These are phyloP conservation scores for Picochlorum sp. DNA, from an alignment of 139 green algal species.

Conservation along the genomic window DNA sequence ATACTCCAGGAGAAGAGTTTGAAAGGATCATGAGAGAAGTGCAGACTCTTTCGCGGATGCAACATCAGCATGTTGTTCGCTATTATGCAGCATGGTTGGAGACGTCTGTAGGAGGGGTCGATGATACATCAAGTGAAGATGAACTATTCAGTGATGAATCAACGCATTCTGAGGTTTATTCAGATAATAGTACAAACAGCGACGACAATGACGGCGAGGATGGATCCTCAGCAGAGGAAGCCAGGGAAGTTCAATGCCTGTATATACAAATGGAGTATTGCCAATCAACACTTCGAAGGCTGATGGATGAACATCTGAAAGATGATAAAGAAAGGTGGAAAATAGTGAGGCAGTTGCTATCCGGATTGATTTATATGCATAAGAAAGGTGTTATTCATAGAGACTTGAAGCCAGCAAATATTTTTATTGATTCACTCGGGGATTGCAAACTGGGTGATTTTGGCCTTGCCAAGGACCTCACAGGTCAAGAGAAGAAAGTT, in stretches of 20 bases:
- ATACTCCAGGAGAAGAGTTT: slow-evolving; percentile 25
- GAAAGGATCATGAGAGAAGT: slow-evolving; percentile 81
- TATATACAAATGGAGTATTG: slow-evolving; percentile 97
- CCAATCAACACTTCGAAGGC: slow-evolving; percentile 54
- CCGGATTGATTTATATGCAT: slow-evolving; percentile 70
- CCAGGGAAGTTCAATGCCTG: slow-evolving; percentile 26
- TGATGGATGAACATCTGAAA: slow-evolving; percentile 40
- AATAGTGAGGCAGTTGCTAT: slow-evolving; percentile 69
- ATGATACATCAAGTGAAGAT: not conserved
- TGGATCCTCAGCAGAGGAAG: not conserved
- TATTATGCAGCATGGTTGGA: slow-evolving; percentile 76
- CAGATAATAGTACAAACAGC: not conserved
- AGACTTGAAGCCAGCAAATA: slow-evolving; percentile 75
- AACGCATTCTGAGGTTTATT: not conserved
- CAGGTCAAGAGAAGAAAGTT: not conserved
- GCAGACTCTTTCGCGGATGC: slow-evolving; percentile 73
- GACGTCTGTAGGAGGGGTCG: not conserved
- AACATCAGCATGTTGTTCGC: slow-evolving; percentile 84
- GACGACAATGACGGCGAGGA: not conserved
- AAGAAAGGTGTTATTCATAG: slow-evolving; percentile 69
- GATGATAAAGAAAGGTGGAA: slow-evolving; percentile 57
- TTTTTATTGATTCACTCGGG: slow-evolving; percentile 65
- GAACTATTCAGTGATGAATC: slow-evolving; percentile 1
- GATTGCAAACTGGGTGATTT: slow-evolving; percentile 85
- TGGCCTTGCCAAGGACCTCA: slow-evolving; percentile 38